Conservation (phyloP, 179 eudicot species). For the Nepenthes alata region DNA sequence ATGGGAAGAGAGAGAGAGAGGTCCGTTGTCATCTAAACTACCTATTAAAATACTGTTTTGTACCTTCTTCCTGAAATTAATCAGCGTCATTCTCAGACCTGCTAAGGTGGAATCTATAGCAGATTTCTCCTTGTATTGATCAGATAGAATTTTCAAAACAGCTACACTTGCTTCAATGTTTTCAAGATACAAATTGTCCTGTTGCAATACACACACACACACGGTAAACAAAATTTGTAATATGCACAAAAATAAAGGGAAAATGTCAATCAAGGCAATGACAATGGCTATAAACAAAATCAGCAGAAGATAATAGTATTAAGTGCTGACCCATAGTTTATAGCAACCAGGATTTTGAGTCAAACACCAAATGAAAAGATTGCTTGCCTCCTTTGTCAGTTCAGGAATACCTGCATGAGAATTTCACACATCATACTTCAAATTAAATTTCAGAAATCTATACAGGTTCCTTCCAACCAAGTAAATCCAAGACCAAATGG, state of each 20-base stretch:
- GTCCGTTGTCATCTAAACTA: neutral
- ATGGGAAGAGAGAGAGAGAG: neutral
- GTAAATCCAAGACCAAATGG: neutral
- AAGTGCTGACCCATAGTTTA: slow-evolving; percentile 39
- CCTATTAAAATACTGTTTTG: neutral
- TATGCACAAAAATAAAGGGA: neutral
- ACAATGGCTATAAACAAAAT: too few species aligned
- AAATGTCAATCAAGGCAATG: neutral
- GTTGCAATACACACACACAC: slow-evolving; percentile 3
- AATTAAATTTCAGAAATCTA: too few species aligned
- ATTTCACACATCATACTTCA: neutral
- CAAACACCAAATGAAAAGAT: slow-evolving; percentile 30
- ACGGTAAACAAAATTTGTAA: neutral
- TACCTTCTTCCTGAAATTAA: slow-evolving; percentile 37
- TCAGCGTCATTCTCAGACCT: slow-evolving; percentile 18
- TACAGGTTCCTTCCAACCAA: neutral
- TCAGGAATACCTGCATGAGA: slow-evolving; percentile 20
- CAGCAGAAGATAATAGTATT: neutral
- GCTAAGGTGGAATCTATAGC: slow-evolving; percentile 16
- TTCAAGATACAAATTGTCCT: slow-evolving; percentile 33
- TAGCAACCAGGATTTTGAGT: slow-evolving; percentile 32
- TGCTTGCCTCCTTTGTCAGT: slow-evolving; percentile 29
- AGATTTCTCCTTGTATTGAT: slow-evolving; percentile 24
- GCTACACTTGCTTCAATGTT: slow-evolving; percentile 35
- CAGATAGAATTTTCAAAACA: slow-evolving; percentile 22